Percentiles rank a stretch among this genome's conserved stretches.
Conservation (phyloP, 768 basidiomycete species). For the Termitomyces sp. region DNA sequence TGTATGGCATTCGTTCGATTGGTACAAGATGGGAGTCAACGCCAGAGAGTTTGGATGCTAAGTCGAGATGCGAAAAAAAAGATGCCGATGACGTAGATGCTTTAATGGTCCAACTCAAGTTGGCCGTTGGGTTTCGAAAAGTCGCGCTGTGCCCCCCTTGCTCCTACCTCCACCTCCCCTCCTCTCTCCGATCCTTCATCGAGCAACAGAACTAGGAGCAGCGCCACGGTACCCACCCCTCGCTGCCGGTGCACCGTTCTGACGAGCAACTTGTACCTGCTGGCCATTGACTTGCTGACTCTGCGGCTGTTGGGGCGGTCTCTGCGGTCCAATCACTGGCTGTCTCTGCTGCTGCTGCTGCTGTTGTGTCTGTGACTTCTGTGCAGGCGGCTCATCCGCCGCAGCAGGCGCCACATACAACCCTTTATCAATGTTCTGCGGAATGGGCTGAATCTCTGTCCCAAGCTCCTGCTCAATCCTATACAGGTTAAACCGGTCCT, state of each 20-base stretch:
- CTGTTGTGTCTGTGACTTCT: conserved; percentile 30
- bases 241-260: conserved; percentile 19
- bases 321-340: conserved; percentile 12
- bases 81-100: conserved; percentile 11
- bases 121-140: conserved; percentile 7
- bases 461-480: conserved; percentile 98
- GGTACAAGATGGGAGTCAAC: conserved; percentile 14
- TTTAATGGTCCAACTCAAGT: conserved; percentile 5
- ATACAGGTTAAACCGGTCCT: conserved; percentile 96
- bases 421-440: conserved; percentile 82
- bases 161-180: not conserved
- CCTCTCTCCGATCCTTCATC: conserved; percentile 21
- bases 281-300: conserved; percentile 30
- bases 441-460: conserved; percentile 96
- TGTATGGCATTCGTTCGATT: conserved; percentile 2
- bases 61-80: conserved; percentile 7
- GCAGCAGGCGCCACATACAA: conserved; percentile 85
- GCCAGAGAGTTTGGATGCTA: conserved; percentile 1
- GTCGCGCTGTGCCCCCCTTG: conserved; percentile 8
- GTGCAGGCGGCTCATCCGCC: conserved; percentile 32
- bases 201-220: conserved; percentile 28
- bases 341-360: conserved; percentile 24
- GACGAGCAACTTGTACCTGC: conserved; percentile 13
- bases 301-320: conserved; percentile 22
- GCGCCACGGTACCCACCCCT: conserved; percentile 32